Evolutionary conservation across 345 rosid species (phyloP), one percentile per base, ranked within the genome.

Genomic region (Punica granatum): DNA sequence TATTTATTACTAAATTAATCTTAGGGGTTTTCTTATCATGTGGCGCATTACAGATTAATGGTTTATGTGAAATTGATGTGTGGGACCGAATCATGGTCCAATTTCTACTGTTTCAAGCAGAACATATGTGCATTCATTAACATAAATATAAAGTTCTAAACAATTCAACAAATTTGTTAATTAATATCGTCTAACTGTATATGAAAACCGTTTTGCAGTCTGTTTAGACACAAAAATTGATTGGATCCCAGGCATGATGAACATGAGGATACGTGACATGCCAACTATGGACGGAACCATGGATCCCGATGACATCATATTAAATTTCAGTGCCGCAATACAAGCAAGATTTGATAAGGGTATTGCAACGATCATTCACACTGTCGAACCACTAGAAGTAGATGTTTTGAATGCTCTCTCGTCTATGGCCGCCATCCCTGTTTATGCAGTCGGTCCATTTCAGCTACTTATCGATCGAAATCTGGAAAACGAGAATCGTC

Each of bases 321-420:
- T 63, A 25, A 34, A 8, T 37, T 53, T 2, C 21, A 3, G 1
- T 21, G n/a, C 25, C 49, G 73, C 63, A 1, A 0, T 18, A 25
- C 16, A n/a, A 6, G 53, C 36, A 63, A 26, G 63, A 44, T 11
- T 37, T n/a, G 54, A 37, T 7, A 36, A 19, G 21, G 61, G 67
- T 4, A 12, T 63, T 7, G 63, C 68, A 36, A 64, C 68, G 5
- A 13, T 70, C 53, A 49, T 70, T 63, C 63, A 70, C 48, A 49
- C 53, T 63, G 63, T 25, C n/a, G 63, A 70, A 41, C 53, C 37
- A 4, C 39, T 70, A 0, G 68, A 64, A 36, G 15, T 15, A 13
- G 63, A 51, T n/a, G 73, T 53, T 31, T 39, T 70, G 13, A 37
- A 32, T 9, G 68, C 53, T 7, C 33, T 53, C 19, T 44, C 67